Conservation (phyloP, 345 rosid species). For the Melaleuca alternifolia region DNA sequence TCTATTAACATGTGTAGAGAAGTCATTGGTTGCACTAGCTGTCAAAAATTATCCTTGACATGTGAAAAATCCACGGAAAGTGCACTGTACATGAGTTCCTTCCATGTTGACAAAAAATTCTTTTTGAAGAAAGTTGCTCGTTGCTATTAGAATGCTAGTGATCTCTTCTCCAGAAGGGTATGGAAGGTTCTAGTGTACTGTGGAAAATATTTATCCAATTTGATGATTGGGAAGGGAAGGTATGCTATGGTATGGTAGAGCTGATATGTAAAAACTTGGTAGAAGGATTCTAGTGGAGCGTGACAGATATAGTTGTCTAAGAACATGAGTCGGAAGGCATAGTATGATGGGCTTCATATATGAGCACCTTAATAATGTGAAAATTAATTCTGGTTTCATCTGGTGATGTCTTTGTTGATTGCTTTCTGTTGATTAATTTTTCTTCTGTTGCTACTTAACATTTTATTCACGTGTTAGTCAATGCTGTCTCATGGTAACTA, state of each 20-base stretch:
- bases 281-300: neutral
- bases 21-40: neutral
- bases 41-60: neutral
- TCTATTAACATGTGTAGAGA: neutral
- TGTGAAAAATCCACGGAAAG: neutral
- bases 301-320: neutral
- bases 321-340: neutral
- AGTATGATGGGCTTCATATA: neutral
- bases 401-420: neutral
- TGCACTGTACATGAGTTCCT: neutral
- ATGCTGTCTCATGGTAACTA: neutral
- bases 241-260: neutral
- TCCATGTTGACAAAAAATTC: neutral
- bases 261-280: neutral
- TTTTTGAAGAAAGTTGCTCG: neutral
- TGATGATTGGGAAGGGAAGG: neutral
- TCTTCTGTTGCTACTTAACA: neutral
- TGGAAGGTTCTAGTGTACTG: neutral
- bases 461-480: neutral
- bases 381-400: neutral
- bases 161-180: neutral
- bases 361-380: neutral
- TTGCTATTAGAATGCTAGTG: neutral
- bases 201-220: neutral
- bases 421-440: neutral